Base-by-base conservation (phyloP, 192 early-diverging fungal genomes). In the Paraglomus occultum region DNA sequence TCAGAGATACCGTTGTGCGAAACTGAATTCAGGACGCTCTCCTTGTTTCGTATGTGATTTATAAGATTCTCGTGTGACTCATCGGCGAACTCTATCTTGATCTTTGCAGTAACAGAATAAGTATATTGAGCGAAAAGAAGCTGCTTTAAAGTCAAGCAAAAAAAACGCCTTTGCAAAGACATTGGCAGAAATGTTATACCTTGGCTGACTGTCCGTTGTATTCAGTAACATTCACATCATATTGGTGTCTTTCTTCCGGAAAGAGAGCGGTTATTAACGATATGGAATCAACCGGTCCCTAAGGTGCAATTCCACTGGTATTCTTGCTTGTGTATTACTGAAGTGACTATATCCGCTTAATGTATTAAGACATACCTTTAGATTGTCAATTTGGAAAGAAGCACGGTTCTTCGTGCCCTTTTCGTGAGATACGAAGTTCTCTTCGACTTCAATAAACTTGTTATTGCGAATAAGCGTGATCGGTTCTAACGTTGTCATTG, bases 1-100 rank as follows among this genome's bases (percentile, higher is more conserved):
- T 62, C 60, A 11, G 11, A 20, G 11, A 62, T n/a, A 62, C 60
- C 42, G 38, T 62, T 62, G 18, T 62, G 43, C 4, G 60, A 45
- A 20, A 62, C 1, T n/a, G 18, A 62, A 62, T 15, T 45, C 2
- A 61, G 40, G 45, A 18, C 18, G 15, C 12, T 43, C 2, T 7
- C n/a, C 17, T 42, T 45, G 22, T 10, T 7, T 14, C 59, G 59
- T 14, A 61, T 18, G n/a, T 45, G 17, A 20, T 61, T 61, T n/a
- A 43, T 7, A 8, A 61, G 15, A 15, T 61, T 40, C 43, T 15
- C n/a, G 23, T 61, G 59, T 11, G 40, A 8, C 43, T 61, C 11
- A 44, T 61, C 45, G 31, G 14, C 4, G 12, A 61, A 61, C 7
- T 15, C 5, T 22, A 61, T 61, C 18, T 61, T 61, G 8, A 61